Conservation (phyloP, 139 green algal genomes). For the Coelastrella sp. region DNA sequence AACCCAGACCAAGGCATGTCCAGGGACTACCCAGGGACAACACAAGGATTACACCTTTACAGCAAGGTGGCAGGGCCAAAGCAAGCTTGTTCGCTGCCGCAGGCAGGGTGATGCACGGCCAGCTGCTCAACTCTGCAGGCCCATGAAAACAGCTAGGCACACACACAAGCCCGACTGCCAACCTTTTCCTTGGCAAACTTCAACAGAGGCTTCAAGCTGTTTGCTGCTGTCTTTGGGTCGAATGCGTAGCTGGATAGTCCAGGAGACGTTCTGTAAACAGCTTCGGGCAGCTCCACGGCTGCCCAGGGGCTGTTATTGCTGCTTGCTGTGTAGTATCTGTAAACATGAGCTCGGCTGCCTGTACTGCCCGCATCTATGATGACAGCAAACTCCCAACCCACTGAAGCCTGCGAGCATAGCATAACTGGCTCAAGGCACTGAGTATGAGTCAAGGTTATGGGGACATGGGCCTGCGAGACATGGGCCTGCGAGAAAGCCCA, state of each 20-base stretch:
- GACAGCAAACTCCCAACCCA: slow-evolving; percentile 31
- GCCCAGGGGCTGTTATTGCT: slow-evolving; percentile 15
- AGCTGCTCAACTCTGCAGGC: too few species aligned
- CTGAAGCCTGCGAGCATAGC: neutral
- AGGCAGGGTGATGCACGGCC: too few species aligned
- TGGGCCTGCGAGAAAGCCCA: too few species aligned
- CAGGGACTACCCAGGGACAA: too few species aligned
- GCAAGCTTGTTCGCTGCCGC: too few species aligned
- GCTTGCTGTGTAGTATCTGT: slow-evolving; percentile 31
- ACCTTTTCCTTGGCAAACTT: slow-evolving; percentile 55
- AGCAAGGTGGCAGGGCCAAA: too few species aligned
- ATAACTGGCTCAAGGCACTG: neutral
- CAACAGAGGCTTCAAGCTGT: slow-evolving; percentile 53
- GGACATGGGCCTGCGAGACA: too few species aligned
- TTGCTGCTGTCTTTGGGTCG: slow-evolving; percentile 37
- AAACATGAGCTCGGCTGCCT: slow-evolving; percentile 63
- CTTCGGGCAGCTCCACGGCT: slow-evolving; percentile 55
- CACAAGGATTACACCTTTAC: too few species aligned
- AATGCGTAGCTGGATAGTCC: slow-evolving; percentile 56
- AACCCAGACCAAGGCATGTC: too few species aligned
- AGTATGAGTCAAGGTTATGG: too few species aligned
- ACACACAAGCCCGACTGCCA: neutral
- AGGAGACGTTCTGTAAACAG: slow-evolving; percentile 41
- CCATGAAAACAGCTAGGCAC: neutral
- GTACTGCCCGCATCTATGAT: slow-evolving; percentile 68